These are phyloP conservation scores for Myxozyma monticola DNA, from an alignment of 805 yeast genomes.

Conservation along the genomic window DNA sequence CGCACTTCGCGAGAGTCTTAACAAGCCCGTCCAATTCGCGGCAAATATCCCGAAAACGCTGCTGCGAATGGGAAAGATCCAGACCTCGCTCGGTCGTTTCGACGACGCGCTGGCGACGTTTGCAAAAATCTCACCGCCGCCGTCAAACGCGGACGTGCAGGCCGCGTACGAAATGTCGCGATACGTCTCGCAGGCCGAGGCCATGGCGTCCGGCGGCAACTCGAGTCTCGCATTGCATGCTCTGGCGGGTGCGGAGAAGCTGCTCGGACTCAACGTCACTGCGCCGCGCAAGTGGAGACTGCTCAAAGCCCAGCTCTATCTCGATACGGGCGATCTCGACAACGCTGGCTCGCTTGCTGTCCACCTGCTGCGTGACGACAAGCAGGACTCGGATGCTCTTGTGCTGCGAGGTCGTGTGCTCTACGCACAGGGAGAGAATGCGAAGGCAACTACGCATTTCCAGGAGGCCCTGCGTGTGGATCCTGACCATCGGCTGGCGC, in stretches of 20 bases:
- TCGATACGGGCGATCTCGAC: constrained; percentile 38
- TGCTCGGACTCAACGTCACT: constrained; percentile 39
- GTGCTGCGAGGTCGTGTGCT: constrained; percentile 42
- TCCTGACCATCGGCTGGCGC: constrained; percentile 43
- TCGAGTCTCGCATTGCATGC: constrained; percentile 41
- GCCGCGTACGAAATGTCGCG: constrained; percentile 42
- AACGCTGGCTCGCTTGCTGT: constrained; percentile 43
- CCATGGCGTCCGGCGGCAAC: constrained; percentile 33
- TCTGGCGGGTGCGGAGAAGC: constrained; percentile 41
- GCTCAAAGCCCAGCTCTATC: constrained; percentile 36
- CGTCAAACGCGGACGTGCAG: constrained; percentile 32
- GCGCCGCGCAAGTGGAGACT: constrained; percentile 42
- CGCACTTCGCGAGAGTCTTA: constrained; percentile 30
- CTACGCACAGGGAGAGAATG: constrained; percentile 42
- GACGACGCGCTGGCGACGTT: constrained; percentile 40
- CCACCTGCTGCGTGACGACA: constrained; percentile 39
- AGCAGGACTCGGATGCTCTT: constrained; percentile 44
- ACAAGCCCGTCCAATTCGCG: constrained; percentile 31
- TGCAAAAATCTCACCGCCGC: constrained; percentile 29
- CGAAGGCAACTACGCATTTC: constrained; percentile 42
- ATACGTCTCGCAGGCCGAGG: constrained; percentile 39
- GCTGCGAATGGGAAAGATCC: constrained; percentile 41
- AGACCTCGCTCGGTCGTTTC: constrained; percentile 39
- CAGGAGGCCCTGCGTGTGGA: constrained; percentile 44
- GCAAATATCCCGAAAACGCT: constrained; percentile 40